A percentile compares a stretch with the other conserved stretches of the same genome.
Conservation (phyloP, 1,284 basidiomycete genomes). For the Agaricales sp. region DNA sequence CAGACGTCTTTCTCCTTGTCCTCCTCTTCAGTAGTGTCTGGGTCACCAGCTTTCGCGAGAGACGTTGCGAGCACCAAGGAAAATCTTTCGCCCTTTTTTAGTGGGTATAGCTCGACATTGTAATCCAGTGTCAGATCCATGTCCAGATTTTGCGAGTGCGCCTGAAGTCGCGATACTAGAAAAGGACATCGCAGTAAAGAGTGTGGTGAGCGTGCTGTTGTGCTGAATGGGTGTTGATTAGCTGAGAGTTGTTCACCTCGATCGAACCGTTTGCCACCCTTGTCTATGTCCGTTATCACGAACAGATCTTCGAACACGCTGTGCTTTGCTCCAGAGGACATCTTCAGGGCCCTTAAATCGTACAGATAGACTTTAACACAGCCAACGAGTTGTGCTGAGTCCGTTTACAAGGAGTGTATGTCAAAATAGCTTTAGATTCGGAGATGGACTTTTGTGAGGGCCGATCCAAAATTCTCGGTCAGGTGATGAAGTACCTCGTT, state of each 20-base stretch:
- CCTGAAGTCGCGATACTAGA: slow-evolving; percentile 79
- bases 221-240: slow-evolving; percentile 2
- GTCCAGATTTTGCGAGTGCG: slow-evolving; percentile 76
- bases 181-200: slow-evolving; percentile 6
- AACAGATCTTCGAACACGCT: slow-evolving; percentile 89
- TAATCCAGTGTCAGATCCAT: slow-evolving; percentile 90
- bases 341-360: slow-evolving; percentile 20
- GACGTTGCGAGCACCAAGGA: slow-evolving; percentile 83
- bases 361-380: no score
- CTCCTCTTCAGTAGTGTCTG: slow-evolving; percentile 37
- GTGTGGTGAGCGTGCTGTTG: slow-evolving; percentile 4
- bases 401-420: no score
- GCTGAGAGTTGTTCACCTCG: slow-evolving; percentile 58
- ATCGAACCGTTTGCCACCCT: slow-evolving; percentile 95
- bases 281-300: slow-evolving; percentile 75
- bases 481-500: no score
- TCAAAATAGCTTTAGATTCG: neutral
- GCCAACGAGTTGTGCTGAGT: no score
- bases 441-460: neutral
- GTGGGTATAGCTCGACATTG: slow-evolving; percentile 79
- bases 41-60: slow-evolving; percentile 53
- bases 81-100: slow-evolving; percentile 64
- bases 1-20: slow-evolving; percentile 75
- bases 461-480: neutral
- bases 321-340: slow-evolving; percentile 59